phyloP scores from a whole-genome alignment of 495 filamentous ascomycete species.

The Penicillium subrubescens region DNA sequence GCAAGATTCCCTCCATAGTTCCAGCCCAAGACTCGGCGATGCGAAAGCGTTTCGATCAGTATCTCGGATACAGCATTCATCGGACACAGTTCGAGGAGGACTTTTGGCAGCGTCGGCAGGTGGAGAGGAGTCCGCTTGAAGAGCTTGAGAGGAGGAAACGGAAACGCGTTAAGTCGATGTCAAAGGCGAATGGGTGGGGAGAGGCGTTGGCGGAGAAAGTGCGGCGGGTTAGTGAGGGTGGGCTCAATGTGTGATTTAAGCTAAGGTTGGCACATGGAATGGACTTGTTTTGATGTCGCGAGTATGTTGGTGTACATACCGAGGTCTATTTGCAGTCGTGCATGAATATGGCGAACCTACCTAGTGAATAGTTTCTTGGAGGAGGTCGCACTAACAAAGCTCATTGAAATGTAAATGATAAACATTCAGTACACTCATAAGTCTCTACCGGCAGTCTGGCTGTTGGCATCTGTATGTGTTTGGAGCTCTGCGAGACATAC shows the following conservation, averaged over 20 bases:
- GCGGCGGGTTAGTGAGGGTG: slow-evolving; percentile 1
- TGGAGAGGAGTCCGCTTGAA: slow-evolving; percentile 11
- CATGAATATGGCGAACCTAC: too few relatives aligned
- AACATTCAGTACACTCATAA: too few relatives aligned
- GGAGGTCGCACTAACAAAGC: too few relatives aligned
- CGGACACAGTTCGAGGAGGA: slow-evolving; percentile 34
- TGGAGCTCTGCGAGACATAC: background rate
- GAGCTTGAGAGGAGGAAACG: slow-evolving; percentile 6
- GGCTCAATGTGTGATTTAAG: slow-evolving; percentile 3
- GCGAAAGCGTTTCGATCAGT: slow-evolving; percentile 30
- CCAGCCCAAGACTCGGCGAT: slow-evolving; percentile 26
- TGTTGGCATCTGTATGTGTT: too few relatives aligned
- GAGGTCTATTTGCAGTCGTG: too few relatives aligned
- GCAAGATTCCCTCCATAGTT: slow-evolving; percentile 15
- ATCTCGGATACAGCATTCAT: slow-evolving; percentile 30
- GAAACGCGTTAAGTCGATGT: background rate
- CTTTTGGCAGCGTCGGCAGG: slow-evolving; percentile 38
- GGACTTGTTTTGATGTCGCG: background rate
- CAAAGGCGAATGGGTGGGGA: slow-evolving; percentile 3
- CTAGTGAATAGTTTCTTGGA: too few relatives aligned
- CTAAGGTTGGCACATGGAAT: background rate
- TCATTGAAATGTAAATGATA: too few relatives aligned
- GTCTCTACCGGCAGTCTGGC: too few relatives aligned
- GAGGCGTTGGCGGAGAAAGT: slow-evolving; percentile 8
- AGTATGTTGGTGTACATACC: background rate